phyloP scores from a whole-genome alignment of 495 filamentous ascomycete genomes.

The Apodospora peruviana region DNA sequence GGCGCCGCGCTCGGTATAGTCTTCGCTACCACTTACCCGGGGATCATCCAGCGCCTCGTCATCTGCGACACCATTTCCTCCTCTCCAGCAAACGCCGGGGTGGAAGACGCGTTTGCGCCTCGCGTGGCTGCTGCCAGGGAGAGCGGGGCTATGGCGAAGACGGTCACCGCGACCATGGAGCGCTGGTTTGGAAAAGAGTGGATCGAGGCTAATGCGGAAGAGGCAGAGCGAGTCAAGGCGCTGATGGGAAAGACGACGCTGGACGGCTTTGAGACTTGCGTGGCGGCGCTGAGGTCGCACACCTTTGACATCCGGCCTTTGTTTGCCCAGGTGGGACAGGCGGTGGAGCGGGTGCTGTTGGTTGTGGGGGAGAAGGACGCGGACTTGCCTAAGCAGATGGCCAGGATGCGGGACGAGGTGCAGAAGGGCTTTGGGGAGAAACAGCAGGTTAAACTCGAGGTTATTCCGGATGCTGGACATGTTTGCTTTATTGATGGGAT shows the following conservation, averaged over 20 bases:
- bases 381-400: constrained; percentile 21
- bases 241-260: constrained; percentile 24
- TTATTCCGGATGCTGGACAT: constrained; percentile 21
- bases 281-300: constrained; percentile 19
- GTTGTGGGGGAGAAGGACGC: constrained; percentile 28
- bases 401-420: constrained; percentile 12
- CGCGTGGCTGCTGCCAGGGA: constrained; percentile 19
- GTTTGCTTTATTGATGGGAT: constrained; percentile 19
- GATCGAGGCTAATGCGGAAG: constrained; percentile 22
- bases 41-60: constrained; percentile 17
- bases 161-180: constrained; percentile 18
- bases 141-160: constrained; percentile 15
- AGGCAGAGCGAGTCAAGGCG: constrained; percentile 18
- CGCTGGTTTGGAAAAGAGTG: constrained; percentile 28
- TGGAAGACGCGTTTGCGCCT: constrained; percentile 17
- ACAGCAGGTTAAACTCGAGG: constrained; percentile 7
- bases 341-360: constrained; percentile 20
- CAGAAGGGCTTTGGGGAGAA: background rate
- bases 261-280: constrained; percentile 29
- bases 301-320: constrained; percentile 24
- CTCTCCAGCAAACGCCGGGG: constrained; percentile 18
- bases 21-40: constrained; percentile 23
- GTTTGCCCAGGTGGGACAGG: constrained; percentile 8
- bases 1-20: constrained; percentile 26
- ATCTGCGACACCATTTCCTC: constrained; percentile 21